Evolutionary conservation across 139 green algal species (phyloP), one percentile per base, ranked within the genome.

Genomic region (Closterium sp.): DNA sequence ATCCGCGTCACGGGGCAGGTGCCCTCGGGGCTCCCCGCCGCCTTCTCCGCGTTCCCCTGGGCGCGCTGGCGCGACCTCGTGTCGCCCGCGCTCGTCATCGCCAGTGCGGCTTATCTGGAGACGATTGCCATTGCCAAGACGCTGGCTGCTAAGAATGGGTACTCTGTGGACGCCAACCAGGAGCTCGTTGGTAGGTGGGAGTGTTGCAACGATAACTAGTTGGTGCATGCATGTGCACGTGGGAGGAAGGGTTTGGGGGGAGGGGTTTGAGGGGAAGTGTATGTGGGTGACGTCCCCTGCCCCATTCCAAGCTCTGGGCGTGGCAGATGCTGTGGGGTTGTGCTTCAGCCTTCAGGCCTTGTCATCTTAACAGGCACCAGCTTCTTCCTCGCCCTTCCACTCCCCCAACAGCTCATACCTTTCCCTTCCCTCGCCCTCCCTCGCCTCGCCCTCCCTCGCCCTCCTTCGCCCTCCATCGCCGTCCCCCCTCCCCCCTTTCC

Each of bases 91-190:
- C 22, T 95, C 7, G 70, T 94, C 4, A 89, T 95, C 30, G 24
- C 32, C 89, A 84, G 97, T 2, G 97, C 98, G 30, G 97, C 97
- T 34, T 91, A 97, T 38, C 93, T 97, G 79, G 97, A 98, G 94
- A 97, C 94, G 73, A 98, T 98, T 45, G 96, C 95, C 91, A 98
- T 98, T 29, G 97, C 97, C 21, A 97, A 97, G 32, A 95, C 96
- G 1, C 95, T 99, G 34, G 97, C 97, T 0, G 90, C 90, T 42
- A 97, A 97, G 95, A 97, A 98, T 93, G 92, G 95, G 32, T 99
- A 99, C 91, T 91, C 96, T 70, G 22, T 95, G 34, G 92, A 95
- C 91, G 91, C 95, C 34, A 98, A 97, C 73, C 96, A 97, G 93
- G 97, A 99, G 96, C 97, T 99, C 88, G 89, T 96, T 3, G 97